Evolutionary conservation across 169 alveolate genomes (phyloP).

Genomic region (Eimeria acervulina): DNA sequence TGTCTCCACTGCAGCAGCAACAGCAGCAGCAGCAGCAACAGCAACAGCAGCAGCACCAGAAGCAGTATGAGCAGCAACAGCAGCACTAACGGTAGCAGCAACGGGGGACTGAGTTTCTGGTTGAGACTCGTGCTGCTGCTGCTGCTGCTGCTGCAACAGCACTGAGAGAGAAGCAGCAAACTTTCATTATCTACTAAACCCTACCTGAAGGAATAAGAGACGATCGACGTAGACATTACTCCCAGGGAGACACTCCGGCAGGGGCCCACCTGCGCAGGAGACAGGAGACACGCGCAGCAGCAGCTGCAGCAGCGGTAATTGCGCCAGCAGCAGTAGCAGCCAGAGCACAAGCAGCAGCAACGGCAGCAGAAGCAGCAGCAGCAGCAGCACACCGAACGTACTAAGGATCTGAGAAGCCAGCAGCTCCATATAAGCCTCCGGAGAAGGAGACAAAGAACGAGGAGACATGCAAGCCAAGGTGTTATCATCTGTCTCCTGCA

Average conservation of each 20-base stretch:
- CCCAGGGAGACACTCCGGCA: conserved; percentile 32
- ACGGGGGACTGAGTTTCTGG: not conserved
- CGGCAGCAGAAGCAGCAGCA: conserved; percentile 5
- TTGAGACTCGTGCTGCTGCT: too few species aligned
- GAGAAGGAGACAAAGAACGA: not conserved
- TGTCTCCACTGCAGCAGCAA: not conserved
- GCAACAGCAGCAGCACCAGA: not conserved
- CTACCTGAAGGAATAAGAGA: not conserved
- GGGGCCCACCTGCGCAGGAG: conserved; percentile 8
- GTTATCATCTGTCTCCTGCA: not conserved
- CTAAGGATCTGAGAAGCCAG: conserved; percentile 19
- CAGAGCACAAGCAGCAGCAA: not conserved
- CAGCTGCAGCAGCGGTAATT: not conserved
- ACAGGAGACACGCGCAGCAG: not conserved
- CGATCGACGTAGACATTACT: conserved; percentile 28
- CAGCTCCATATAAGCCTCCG: conserved; percentile 29
- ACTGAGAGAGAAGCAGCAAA: too few species aligned
- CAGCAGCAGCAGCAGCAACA: conserved; percentile 24
- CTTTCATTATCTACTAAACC: too few species aligned
- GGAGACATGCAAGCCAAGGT: not conserved
- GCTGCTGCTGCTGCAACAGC: too few species aligned
- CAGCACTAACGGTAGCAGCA: not conserved
- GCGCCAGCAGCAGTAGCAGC: not conserved
- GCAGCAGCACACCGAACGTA: not conserved
- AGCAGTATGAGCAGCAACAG: not conserved